Conservation (phyloP, 108 stramenopile species). For the Pinguiococcus pyrenoidosus region DNA sequence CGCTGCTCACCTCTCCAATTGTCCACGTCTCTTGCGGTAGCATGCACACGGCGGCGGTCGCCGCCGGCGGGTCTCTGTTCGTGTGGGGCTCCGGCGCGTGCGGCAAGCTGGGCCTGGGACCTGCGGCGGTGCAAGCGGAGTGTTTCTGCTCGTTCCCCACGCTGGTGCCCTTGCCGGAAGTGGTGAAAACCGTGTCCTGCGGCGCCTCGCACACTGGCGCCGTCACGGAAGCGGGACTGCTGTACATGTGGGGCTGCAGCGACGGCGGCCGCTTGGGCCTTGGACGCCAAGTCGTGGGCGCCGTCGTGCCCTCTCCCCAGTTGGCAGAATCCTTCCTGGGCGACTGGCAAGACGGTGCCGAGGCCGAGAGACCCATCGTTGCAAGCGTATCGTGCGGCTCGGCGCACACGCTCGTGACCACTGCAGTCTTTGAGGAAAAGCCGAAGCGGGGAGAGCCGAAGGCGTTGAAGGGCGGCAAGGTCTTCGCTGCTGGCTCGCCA, state of each 20-base stretch:
- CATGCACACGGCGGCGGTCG: slow-evolving; percentile 32
- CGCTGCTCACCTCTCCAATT: slow-evolving; percentile 12
- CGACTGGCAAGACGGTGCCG: too few species aligned
- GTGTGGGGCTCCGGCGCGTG: slow-evolving; percentile 44
- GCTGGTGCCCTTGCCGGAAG: not conserved
- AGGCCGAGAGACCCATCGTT: too few species aligned
- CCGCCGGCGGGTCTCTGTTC: slow-evolving; percentile 26
- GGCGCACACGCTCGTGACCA: slow-evolving; percentile 31
- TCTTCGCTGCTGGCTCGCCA: slow-evolving; percentile 40
- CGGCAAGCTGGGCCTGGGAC: slow-evolving; percentile 47
- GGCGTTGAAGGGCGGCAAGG: slow-evolving; percentile 22
- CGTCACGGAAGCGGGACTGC: slow-evolving; percentile 34
- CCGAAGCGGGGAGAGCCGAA: slow-evolving; percentile 17
- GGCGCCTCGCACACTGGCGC: slow-evolving; percentile 50
- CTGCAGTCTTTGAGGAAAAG: slow-evolving; percentile 9
- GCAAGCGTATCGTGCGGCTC: slow-evolving; percentile 44
- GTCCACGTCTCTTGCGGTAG: slow-evolving; percentile 17
- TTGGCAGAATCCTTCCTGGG: too few species aligned
- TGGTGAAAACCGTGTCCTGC: slow-evolving; percentile 13
- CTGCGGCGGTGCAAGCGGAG: slow-evolving; percentile 7
- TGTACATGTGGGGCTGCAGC: slow-evolving; percentile 54
- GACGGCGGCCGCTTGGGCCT: slow-evolving; percentile 52
- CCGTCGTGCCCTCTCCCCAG: too few species aligned
- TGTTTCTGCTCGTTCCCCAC: slow-evolving; percentile 30
- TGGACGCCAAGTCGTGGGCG: slow-evolving; percentile 13